Percentiles rank a stretch among this genome's conserved stretches.
Evolutionary conservation across 345 rosid species (phyloP).

Genomic region (Gossypium sturtianum): DNA sequence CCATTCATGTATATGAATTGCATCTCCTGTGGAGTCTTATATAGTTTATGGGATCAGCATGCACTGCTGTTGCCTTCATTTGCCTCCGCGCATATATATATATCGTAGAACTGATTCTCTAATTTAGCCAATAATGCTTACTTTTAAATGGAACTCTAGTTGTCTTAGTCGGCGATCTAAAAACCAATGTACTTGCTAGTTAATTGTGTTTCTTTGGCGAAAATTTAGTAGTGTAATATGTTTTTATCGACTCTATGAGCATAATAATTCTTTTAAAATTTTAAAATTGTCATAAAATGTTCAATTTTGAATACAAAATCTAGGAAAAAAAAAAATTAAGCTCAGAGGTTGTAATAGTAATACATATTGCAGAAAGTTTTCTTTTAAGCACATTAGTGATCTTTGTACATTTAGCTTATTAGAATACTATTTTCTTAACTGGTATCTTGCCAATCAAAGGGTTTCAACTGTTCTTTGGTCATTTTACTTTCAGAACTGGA

Average conservation of each 20-base stretch:
- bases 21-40: background rate
- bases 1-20: background rate
- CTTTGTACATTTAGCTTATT: conserved; percentile 1
- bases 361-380: background rate
- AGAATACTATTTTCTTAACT: background rate
- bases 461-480: conserved; percentile 2
- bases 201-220: no score
- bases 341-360: background rate
- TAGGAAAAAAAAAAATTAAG: background rate
- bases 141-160: background rate
- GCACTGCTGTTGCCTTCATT: background rate
- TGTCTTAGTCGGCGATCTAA: background rate
- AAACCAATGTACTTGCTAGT: no score
- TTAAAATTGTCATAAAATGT: background rate
- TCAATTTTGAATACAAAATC: conserved; percentile 1
- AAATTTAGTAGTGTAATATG: no score
- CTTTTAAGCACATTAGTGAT: background rate
- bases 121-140: background rate
- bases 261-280: background rate
- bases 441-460: background rate
- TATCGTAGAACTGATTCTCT: background rate
- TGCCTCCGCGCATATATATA: background rate
- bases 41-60: background rate
- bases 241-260: background rate
- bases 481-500: conserved; percentile 43